Evolutionary conservation across 2,329 filamentous ascomycete genomes (phyloP).

Genomic region (Penicillium paneum): DNA sequence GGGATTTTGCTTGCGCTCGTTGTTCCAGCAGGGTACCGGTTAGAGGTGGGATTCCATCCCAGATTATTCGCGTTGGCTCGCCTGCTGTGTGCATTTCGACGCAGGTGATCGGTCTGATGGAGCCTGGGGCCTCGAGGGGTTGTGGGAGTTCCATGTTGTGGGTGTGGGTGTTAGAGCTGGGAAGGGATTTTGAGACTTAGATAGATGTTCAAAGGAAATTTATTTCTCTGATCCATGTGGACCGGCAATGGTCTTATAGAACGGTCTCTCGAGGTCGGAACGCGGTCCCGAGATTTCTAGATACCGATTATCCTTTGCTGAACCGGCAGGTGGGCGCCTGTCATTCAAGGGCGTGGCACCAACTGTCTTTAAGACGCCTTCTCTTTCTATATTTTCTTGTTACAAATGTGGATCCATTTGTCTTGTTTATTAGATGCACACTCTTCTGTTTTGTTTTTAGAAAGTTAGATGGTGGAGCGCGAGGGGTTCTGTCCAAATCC

Average conservation of each 20-base stretch:
- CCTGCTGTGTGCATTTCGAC: slow-evolving; percentile 51
- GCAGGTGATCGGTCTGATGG: slow-evolving; percentile 25
- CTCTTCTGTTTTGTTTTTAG: neutral
- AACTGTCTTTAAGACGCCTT: neutral
- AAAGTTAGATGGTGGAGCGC: neutral
- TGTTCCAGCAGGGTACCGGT: slow-evolving; percentile 43
- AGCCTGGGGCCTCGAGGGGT: neutral
- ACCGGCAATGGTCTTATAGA: neutral
- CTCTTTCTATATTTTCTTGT: neutral
- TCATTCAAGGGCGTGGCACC: neutral
- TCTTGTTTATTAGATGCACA: neutral
- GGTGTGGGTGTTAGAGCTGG: neutral
- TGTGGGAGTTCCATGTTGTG: neutral
- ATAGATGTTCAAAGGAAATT: neutral
- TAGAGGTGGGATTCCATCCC: slow-evolving; percentile 40
- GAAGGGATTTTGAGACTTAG: neutral
- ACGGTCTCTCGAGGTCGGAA: neutral
- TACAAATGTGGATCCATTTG: too few species aligned
- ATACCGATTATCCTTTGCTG: neutral
- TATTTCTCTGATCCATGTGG: neutral
- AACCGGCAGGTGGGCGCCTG: neutral
- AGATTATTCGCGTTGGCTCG: slow-evolving; percentile 50
- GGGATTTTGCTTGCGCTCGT: slow-evolving; percentile 36
- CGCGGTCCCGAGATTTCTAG: neutral
- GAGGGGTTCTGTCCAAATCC: neutral